A percentile compares a stretch with the other conserved stretches of the same genome.
Evolutionary conservation across 495 filamentous ascomycete genomes (phyloP).

Genomic region (Neurospora hispaniola): DNA sequence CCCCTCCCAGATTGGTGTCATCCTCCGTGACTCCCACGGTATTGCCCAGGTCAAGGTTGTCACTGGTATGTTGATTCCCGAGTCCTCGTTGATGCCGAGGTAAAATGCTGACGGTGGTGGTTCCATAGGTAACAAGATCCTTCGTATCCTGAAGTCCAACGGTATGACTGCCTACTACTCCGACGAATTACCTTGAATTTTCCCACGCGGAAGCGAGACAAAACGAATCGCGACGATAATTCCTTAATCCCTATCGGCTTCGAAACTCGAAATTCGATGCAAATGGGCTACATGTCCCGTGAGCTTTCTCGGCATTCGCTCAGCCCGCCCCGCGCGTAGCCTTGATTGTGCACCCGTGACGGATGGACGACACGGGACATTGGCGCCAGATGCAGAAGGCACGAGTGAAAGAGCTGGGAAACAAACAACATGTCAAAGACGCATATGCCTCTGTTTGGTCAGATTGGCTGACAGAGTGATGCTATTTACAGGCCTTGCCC

Average conservation of each 20-base stretch:
- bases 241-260: background rate
- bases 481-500: constrained; percentile 74
- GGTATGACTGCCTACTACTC: constrained; percentile 17
- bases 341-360: background rate
- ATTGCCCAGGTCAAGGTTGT: constrained; percentile 94
- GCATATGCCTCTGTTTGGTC: constrained; percentile 85
- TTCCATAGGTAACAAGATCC: constrained; percentile 88
- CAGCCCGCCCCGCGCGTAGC: background rate
- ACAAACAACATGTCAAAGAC: constrained; percentile 9
- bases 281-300: background rate
- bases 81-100: background rate
- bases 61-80: constrained; percentile 57
- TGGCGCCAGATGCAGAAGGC: constrained; percentile 5
- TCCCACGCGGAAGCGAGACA: constrained; percentile 4
- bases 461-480: constrained; percentile 89
- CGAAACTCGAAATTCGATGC: background rate
- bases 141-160: constrained; percentile 89
- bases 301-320: background rate
- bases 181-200: constrained; percentile 5
- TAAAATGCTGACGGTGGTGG: constrained; percentile 10
- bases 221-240: background rate
- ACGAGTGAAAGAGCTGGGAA: background rate
- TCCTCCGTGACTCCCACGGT: constrained; percentile 94
- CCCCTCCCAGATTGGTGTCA: constrained; percentile 96
- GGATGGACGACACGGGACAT: constrained; percentile 1